These are phyloP conservation scores for Cochlearia excelsa DNA, from an alignment of 345 rosid species.

Conservation along the genomic window DNA sequence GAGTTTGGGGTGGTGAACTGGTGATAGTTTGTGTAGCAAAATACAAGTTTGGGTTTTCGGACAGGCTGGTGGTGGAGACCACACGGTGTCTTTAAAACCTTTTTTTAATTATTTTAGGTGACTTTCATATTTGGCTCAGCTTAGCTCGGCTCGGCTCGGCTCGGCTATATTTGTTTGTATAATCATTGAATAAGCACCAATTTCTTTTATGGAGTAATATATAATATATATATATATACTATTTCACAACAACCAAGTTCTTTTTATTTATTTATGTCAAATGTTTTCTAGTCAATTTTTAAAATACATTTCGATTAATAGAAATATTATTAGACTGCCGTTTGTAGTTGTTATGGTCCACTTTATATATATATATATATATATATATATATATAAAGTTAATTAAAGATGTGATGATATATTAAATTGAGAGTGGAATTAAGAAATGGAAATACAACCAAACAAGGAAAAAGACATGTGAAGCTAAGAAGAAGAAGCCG, in stretches of 20 bases:
- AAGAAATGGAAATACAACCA: constrained; percentile 11
- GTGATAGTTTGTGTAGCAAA: constrained; percentile 22
- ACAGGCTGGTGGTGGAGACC: constrained; percentile 42
- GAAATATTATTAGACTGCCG: too few species aligned
- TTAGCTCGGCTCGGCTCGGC: constrained; percentile 19
- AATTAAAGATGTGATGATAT: constrained; percentile 20
- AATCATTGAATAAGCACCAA: constrained; percentile 18
- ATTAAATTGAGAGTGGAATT: constrained; percentile 17
- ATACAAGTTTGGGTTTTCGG: constrained; percentile 29
- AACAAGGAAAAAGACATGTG: constrained; percentile 18
- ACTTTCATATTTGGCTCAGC: constrained; percentile 8
- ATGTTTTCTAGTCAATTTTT: too few species aligned
- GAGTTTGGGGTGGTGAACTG: constrained; percentile 8
- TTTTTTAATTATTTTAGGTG: constrained; percentile 22
- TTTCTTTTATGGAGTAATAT: constrained; percentile 1
- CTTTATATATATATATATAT: too few species aligned
- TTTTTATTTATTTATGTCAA: neutral
- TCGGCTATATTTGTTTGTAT: constrained; percentile 17
- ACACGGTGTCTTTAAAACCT: constrained; percentile 31
- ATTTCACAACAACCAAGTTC: constrained; percentile 14
- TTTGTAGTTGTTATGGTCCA: too few species aligned
- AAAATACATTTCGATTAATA: too few species aligned
- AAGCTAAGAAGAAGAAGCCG: constrained; percentile 28
- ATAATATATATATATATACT: neutral
- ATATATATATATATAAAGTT: neutral